A percentile compares a stretch with the other conserved stretches of the same genome.
These are phyloP conservation scores for Pisolithus thermaeus DNA, from an alignment of 1,284 basidiomycete species.

Conservation along the genomic window DNA sequence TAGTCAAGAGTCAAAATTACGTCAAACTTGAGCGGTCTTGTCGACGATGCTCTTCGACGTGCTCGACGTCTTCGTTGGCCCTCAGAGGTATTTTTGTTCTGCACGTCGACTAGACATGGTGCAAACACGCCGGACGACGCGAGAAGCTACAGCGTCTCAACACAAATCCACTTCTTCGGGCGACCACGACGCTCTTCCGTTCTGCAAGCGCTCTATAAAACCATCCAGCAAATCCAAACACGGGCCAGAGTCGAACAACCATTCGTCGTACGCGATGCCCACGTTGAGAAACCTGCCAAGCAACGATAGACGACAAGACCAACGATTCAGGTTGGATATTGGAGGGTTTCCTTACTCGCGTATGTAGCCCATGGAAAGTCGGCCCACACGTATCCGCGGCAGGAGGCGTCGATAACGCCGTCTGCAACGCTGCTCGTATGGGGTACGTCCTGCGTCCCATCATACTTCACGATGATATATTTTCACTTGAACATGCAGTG, in stretches of 20 bases:
- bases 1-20: slow-evolving; percentile 26
- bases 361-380: slow-evolving; percentile 52
- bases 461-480: slow-evolving; percentile 57
- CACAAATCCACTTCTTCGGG: neutral
- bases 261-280: neutral
- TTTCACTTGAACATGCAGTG: slow-evolving; percentile 71
- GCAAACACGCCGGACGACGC: neutral
- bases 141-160: neutral
- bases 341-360: slow-evolving; percentile 25
- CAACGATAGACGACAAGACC: slow-evolving; percentile 7
- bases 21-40: neutral
- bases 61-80: neutral
- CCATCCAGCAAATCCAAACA: neutral
- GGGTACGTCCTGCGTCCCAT: neutral
- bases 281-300: neutral
- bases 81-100: neutral
- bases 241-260: neutral
- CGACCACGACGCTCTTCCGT: neutral
- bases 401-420: slow-evolving; percentile 72
- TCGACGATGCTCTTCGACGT: neutral
- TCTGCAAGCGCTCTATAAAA: neutral
- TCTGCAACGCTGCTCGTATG: slow-evolving; percentile 67
- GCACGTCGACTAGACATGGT: neutral
- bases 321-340: neutral
- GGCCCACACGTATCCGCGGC: slow-evolving; percentile 82